Conservation (phyloP, 2,329 filamentous ascomycete species). For the Colletotrichum sp. region DNA sequence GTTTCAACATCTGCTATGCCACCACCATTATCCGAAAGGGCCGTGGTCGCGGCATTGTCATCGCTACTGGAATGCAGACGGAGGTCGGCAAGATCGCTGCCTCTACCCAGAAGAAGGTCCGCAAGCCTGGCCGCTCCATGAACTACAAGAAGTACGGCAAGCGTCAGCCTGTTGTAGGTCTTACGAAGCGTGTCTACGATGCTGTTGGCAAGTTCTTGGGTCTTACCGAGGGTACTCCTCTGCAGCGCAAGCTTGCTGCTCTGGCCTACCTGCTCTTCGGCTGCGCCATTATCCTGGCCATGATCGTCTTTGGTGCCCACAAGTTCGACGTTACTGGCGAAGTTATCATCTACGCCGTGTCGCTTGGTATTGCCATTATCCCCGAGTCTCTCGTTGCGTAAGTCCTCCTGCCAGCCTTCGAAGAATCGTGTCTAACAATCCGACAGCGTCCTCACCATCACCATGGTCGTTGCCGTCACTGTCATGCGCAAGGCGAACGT, state of each 20-base stretch:
- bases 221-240: constrained; percentile 71
- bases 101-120: constrained; percentile 55
- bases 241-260: constrained; percentile 79
- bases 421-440: constrained; percentile 15
- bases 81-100: constrained; percentile 74
- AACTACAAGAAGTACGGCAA: constrained; percentile 59
- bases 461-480: constrained; percentile 69
- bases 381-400: constrained; percentile 68
- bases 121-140: constrained; percentile 59
- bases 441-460: constrained; percentile 67
- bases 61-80: constrained; percentile 73
- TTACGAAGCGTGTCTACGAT: constrained; percentile 51
- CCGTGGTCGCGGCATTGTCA: constrained; percentile 74
- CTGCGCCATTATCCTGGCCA: constrained; percentile 64
- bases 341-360: constrained; percentile 63
- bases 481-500: constrained; percentile 70
- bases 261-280: constrained; percentile 79
- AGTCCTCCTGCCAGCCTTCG: constrained; percentile 24
- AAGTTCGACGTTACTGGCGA: constrained; percentile 55
- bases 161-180: constrained; percentile 51
- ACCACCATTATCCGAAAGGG: constrained; percentile 77
- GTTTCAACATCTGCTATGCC: constrained; percentile 77
- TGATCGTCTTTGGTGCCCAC: constrained; percentile 64
- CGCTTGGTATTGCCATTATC: constrained; percentile 65
- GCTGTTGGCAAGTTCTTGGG: constrained; percentile 64